phyloP scores from a whole-genome alignment of 2,329 filamentous ascomycete species.

The Thelonectria rubi region DNA sequence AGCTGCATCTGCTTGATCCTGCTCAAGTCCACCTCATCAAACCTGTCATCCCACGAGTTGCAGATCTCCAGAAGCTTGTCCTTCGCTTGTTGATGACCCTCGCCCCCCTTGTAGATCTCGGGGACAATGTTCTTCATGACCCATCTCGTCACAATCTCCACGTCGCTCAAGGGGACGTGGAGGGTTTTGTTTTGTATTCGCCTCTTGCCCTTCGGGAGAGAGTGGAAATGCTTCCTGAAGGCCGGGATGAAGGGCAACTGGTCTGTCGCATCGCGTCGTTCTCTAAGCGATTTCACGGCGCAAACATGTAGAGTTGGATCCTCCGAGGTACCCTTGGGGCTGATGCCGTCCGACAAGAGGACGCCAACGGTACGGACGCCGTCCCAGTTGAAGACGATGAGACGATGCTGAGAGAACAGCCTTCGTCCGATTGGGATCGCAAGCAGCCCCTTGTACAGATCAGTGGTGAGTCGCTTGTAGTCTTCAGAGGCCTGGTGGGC shows the following conservation, averaged over 20 bases:
- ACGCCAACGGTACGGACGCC: constrained; percentile 85
- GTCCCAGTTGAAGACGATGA: constrained; percentile 87
- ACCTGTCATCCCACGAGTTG: constrained; percentile 77
- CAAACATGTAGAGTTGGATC: constrained; percentile 79
- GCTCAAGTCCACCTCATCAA: constrained; percentile 85
- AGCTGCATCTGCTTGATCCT: constrained; percentile 85
- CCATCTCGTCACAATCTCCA: constrained; percentile 86
- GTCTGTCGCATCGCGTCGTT: constrained; percentile 81
- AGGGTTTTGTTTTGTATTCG: constrained; percentile 74
- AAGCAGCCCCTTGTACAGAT: constrained; percentile 80
- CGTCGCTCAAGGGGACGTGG: constrained; percentile 76
- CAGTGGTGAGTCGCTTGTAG: constrained; percentile 79
- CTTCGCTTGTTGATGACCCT: constrained; percentile 64
- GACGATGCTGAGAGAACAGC: constrained; percentile 77
- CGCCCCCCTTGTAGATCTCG: constrained; percentile 64
- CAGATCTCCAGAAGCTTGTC: constrained; percentile 75
- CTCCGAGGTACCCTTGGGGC: constrained; percentile 63
- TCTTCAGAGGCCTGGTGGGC: constrained; percentile 86
- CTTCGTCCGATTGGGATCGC: constrained; percentile 84
- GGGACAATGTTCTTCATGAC: constrained; percentile 67
- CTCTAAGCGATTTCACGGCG: constrained; percentile 75
- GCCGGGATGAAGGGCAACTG: constrained; percentile 81
- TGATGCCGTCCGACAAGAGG: constrained; percentile 78
- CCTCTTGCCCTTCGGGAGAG: constrained; percentile 71
- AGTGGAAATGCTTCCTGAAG: constrained; percentile 74